These are phyloP conservation scores for Cyclotella atomus DNA, from an alignment of 108 stramenopile species.

Conservation along the genomic window DNA sequence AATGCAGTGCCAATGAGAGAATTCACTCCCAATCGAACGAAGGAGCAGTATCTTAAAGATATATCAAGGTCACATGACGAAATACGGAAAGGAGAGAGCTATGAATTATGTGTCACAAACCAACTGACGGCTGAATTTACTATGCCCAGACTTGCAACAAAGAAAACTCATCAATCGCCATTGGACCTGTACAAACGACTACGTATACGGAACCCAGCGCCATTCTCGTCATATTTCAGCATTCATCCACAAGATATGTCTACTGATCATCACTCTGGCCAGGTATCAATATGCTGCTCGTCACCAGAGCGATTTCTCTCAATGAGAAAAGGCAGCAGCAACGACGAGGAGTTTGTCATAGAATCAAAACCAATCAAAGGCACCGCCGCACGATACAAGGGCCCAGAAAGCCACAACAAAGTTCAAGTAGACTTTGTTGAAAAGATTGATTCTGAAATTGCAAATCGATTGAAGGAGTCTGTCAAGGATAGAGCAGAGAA, in stretches of 20 bases:
- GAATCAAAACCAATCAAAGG: slow-evolving; percentile 99
- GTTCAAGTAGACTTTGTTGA: slow-evolving; percentile 44
- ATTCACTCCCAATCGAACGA: slow-evolving; percentile 69
- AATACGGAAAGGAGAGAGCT: slow-evolving; percentile 88
- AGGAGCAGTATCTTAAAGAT: slow-evolving; percentile 58
- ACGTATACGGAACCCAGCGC: slow-evolving; percentile 90
- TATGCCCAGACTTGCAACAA: slow-evolving; percentile 6
- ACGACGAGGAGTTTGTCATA: slow-evolving; percentile 49
- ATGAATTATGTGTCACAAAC: slow-evolving; percentile 94
- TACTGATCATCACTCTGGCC: neutral
- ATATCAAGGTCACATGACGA: slow-evolving; percentile 73
- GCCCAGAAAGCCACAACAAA: slow-evolving; percentile 33
- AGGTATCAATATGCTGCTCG: slow-evolving; percentile 89
- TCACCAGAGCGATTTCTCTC: slow-evolving; percentile 95
- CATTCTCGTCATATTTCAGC: slow-evolving; percentile 86
- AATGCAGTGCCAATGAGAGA: slow-evolving; percentile 4
- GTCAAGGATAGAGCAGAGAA: slow-evolving; percentile 94
- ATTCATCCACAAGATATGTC: slow-evolving; percentile 26
- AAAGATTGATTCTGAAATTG: slow-evolving; percentile 59
- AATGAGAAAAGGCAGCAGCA: slow-evolving; percentile 41
- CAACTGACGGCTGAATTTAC: slow-evolving; percentile 62
- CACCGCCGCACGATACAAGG: slow-evolving; percentile 71
- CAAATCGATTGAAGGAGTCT: slow-evolving; percentile 55
- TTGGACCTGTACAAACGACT: slow-evolving; percentile 76
- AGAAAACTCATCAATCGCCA: slow-evolving; percentile 43